phyloP scores from a whole-genome alignment of 2,329 filamentous ascomycete species.

The Metarhizium sp. region DNA sequence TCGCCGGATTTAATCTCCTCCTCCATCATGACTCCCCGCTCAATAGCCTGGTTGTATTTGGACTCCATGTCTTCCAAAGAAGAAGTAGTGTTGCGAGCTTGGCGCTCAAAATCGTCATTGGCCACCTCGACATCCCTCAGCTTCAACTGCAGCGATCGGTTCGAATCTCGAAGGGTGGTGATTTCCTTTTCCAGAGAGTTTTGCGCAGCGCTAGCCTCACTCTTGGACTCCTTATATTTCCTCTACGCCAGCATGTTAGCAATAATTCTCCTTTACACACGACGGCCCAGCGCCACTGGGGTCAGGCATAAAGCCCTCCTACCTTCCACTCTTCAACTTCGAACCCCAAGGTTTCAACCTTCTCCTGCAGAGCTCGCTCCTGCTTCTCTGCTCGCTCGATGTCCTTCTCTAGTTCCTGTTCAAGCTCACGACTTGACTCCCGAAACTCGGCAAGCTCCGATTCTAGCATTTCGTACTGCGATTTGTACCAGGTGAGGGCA shows the following conservation, averaged over 20 bases:
- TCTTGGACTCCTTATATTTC: conserved; percentile 93
- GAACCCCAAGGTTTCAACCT: conserved; percentile 73
- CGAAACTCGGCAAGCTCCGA: conserved; percentile 89
- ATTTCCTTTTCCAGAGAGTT: conserved; percentile 90
- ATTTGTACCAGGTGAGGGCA: conserved; percentile 88
- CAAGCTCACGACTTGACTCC: conserved; percentile 84
- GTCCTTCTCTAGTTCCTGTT: conserved; percentile 91
- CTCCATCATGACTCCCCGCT: conserved; percentile 85
- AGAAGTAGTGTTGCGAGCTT: conserved; percentile 90
- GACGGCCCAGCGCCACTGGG: too few relatives aligned
- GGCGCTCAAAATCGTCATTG: conserved; percentile 96
- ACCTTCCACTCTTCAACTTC: conserved; percentile 99
- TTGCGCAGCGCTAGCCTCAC: conserved; percentile 76
- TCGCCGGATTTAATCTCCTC: conserved; percentile 89
- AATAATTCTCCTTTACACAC: too few relatives aligned
- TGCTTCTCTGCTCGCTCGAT: conserved; percentile 92
- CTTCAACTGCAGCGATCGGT: conserved; percentile 70
- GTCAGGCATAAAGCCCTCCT: conserved; percentile 19
- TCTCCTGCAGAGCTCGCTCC: conserved; percentile 76
- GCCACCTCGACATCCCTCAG: conserved; percentile 93
- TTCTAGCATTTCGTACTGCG: conserved; percentile 88
- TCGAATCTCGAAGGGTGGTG: conserved; percentile 77
- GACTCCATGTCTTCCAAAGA: conserved; percentile 95
- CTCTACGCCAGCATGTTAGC: conserved; percentile 42
- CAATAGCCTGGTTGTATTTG: conserved; percentile 92